Evolutionary conservation across 306 rosid genomes (phyloP).

Genomic region (Carpinus fangiana): DNA sequence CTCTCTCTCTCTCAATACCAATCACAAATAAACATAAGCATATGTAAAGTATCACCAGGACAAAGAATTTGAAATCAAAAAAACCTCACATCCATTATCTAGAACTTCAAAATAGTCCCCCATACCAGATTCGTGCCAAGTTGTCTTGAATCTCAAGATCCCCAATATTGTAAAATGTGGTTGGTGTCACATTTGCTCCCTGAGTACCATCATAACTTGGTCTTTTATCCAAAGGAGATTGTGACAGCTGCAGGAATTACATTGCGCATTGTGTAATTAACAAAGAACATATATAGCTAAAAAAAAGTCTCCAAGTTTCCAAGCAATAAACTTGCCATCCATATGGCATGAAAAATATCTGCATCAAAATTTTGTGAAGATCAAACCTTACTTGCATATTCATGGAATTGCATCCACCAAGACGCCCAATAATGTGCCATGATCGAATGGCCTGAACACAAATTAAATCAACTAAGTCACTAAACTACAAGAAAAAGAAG

Average conservation of each 20-base stretch:
- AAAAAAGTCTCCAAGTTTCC: not conserved
- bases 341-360: not conserved
- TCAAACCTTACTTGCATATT: conserved; percentile 77
- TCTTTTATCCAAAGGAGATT: conserved; percentile 65
- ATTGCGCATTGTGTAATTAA: conserved; percentile 21
- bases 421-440: conserved; percentile 88
- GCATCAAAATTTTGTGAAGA: conserved; percentile 1
- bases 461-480: conserved; percentile 30
- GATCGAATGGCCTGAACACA: conserved; percentile 65
- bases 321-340: conserved; percentile 11
- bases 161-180: conserved; percentile 85
- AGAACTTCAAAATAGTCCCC: not conserved
- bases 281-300: not conserved
- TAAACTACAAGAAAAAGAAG: not conserved
- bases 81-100: not conserved
- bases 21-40: conserved; percentile 16
- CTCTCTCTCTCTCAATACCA: not conserved
- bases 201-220: conserved; percentile 76
- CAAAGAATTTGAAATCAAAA: conserved; percentile 5
- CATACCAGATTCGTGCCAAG: conserved; percentile 88
- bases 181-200: conserved; percentile 80
- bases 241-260: conserved; percentile 61
- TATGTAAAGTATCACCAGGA: not conserved
- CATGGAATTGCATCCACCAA: conserved; percentile 95
- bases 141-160: conserved; percentile 93